Evolutionary conservation across 2,329 filamentous ascomycete genomes (phyloP).

Genomic region (Penicillium sp.): DNA sequence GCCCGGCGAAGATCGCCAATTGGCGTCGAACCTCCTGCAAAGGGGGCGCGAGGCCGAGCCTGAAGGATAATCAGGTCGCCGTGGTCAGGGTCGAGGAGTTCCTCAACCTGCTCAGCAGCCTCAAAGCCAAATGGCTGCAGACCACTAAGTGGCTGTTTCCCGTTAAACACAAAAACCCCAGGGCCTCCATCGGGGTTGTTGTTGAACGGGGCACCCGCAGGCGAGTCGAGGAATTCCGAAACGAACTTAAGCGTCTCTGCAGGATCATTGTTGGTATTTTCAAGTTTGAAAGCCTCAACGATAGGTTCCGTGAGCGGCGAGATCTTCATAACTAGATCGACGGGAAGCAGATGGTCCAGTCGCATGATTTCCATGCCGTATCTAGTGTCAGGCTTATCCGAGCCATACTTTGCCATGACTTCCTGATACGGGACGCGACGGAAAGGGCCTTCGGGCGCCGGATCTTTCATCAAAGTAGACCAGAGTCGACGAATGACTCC

Average conservation of each 20-base stretch:
- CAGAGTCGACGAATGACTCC: conserved; percentile 63
- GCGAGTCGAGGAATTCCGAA: conserved; percentile 71
- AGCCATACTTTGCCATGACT: conserved; percentile 80
- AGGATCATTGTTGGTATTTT: conserved; percentile 54
- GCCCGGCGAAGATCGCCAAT: conserved; percentile 75
- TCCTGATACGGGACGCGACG: conserved; percentile 71
- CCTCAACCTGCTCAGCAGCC: conserved; percentile 64
- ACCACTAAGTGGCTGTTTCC: conserved; percentile 74
- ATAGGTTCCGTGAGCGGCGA: conserved; percentile 70
- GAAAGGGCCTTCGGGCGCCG: conserved; percentile 57
- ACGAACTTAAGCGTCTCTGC: conserved; percentile 67
- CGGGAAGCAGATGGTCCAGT: conserved; percentile 68
- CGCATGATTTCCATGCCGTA: conserved; percentile 71
- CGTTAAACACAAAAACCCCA: conserved; percentile 77
- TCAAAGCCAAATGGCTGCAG: conserved; percentile 80
- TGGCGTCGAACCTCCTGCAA: conserved; percentile 73
- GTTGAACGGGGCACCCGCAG: conserved; percentile 63
- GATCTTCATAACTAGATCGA: conserved; percentile 75
- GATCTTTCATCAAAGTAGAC: conserved; percentile 54
- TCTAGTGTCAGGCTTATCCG: conserved; percentile 90
- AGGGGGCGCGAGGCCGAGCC: conserved; percentile 70
- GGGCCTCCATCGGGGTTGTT: conserved; percentile 78
- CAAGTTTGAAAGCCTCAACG: conserved; percentile 76
- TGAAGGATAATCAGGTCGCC: conserved; percentile 85
- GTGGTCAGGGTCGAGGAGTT: conserved; percentile 61